A percentile compares a stretch with the other conserved stretches of the same genome.
Evolutionary conservation across 1,284 basidiomycete species (phyloP).

Genomic region (Trichosporon sp.): DNA sequence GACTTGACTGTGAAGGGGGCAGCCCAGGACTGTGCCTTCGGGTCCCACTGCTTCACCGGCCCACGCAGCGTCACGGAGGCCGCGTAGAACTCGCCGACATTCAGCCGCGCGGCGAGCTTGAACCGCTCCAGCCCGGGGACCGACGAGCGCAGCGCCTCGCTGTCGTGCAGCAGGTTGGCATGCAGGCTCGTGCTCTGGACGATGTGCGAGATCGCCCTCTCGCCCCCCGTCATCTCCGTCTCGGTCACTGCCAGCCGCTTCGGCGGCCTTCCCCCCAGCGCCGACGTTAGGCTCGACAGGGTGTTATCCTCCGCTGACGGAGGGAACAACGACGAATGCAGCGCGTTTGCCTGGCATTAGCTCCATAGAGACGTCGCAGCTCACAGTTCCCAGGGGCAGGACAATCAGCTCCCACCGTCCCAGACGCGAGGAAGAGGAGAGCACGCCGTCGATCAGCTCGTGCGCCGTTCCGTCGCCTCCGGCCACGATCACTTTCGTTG

Average conservation of each 20-base stretch:
- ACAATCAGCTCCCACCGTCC: conserved; percentile 47
- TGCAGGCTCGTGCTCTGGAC: conserved; percentile 65
- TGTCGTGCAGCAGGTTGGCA: conserved; percentile 75
- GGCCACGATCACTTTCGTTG: conserved; percentile 56
- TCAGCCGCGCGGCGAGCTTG: conserved; percentile 74
- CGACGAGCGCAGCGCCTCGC: conserved; percentile 64
- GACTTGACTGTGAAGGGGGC: conserved; percentile 37
- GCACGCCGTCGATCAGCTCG: conserved; percentile 67
- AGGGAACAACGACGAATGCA: conserved; percentile 61
- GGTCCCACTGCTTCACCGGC: conserved; percentile 57
- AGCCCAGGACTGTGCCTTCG: conserved; percentile 53
- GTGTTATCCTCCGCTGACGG: neutral
- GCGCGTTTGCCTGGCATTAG: conserved; percentile 65
- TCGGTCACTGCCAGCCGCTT: conserved; percentile 59
- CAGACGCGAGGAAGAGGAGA: conserved; percentile 14
- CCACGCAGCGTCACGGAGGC: conserved; percentile 57
- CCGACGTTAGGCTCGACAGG: conserved; percentile 20
- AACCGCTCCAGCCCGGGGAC: conserved; percentile 78
- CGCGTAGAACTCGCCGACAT: conserved; percentile 67
- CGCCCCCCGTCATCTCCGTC: conserved; percentile 52
- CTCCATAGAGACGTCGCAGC: neutral
- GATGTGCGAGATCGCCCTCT: conserved; percentile 60
- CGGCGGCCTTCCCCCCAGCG: conserved; percentile 51
- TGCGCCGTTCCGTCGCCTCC: conserved; percentile 89
- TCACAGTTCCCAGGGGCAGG: conserved; percentile 68